These are phyloP conservation scores for Ceraceosorus bombacis DNA, from an alignment of 1,284 basidiomycete genomes.

Conservation along the genomic window DNA sequence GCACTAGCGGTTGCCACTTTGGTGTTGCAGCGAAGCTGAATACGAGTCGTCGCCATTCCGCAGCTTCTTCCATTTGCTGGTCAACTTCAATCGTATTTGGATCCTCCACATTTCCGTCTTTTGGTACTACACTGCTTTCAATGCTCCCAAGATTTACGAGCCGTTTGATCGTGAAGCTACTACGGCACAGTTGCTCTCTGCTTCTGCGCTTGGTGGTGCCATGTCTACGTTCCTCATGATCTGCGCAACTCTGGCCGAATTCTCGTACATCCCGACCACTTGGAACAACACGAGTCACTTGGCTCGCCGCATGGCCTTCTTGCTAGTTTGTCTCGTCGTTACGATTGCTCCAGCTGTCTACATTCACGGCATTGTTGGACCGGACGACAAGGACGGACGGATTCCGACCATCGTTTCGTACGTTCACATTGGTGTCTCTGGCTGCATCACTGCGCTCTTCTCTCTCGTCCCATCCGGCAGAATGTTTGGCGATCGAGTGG, in stretches of 20 bases:
- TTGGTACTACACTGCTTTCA: constrained; percentile 55
- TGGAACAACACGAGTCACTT: constrained; percentile 49
- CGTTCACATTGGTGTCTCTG: constrained; percentile 38
- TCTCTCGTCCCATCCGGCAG: constrained; percentile 43
- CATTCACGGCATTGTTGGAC: constrained; percentile 40
- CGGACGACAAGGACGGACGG: constrained; percentile 20
- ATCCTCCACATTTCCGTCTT: constrained; percentile 47
- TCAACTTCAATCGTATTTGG: constrained; percentile 49
- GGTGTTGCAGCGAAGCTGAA: background rate
- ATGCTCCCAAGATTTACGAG: constrained; percentile 75
- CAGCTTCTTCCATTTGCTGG: constrained; percentile 46
- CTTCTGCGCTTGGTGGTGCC: constrained; percentile 45
- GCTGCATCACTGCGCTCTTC: constrained; percentile 44
- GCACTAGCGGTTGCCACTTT: background rate
- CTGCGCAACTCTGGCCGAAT: constrained; percentile 44
- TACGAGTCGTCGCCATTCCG: background rate
- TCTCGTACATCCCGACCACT: constrained; percentile 45
- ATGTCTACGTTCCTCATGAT: constrained; percentile 46
- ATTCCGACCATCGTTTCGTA: constrained; percentile 34
- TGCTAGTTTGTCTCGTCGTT: constrained; percentile 42
- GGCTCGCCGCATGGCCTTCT: constrained; percentile 41
- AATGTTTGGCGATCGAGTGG: constrained; percentile 47
- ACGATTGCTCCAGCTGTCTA: constrained; percentile 46
- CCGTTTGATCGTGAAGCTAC: constrained; percentile 16
- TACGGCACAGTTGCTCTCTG: constrained; percentile 35